phyloP scores from a whole-genome alignment of 2,329 filamentous ascomycete genomes.

The Coniochaeta hoffmannii region DNA sequence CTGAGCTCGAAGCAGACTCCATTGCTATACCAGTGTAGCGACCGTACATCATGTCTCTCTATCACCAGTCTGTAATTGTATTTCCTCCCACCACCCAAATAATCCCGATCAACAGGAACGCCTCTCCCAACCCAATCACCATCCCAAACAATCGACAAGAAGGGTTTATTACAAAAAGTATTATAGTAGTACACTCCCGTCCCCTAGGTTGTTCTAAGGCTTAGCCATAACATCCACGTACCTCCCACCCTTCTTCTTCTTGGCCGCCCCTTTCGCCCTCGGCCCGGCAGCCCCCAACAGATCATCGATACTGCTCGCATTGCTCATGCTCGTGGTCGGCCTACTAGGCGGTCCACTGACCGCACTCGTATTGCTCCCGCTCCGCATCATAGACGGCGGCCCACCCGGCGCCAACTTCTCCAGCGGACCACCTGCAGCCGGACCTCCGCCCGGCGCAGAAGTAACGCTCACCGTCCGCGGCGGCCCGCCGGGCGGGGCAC shows the following conservation, averaged over 20 bases:
- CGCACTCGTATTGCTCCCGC: constrained; percentile 38
- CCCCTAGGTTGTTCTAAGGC: constrained; percentile 3
- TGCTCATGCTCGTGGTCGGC: constrained; percentile 76
- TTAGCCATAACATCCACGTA: constrained; percentile 97
- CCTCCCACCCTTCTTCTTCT: constrained; percentile 72
- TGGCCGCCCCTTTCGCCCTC: constrained; percentile 58
- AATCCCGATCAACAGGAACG: background rate
- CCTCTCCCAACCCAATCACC: background rate
- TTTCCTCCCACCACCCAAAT: background rate
- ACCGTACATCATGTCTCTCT: background rate
- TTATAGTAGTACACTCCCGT: background rate
- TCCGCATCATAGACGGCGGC: constrained; percentile 33
- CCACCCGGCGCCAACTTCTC: constrained; percentile 11
- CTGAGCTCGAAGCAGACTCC: no score
- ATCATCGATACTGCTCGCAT: constrained; percentile 92
- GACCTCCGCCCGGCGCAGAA: background rate
- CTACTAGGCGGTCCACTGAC: constrained; percentile 53
- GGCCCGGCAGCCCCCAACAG: constrained; percentile 68
- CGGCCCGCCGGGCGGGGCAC: constrained; percentile 16
- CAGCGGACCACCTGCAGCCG: background rate
- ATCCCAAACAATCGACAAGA: background rate
- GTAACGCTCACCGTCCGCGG: constrained; percentile 12
- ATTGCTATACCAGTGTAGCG: no score
- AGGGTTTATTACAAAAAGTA: background rate
- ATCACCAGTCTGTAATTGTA: background rate